Evolutionary conservation across 257 asterid genomes (phyloP).

Genomic region (Mentha longifolia): DNA sequence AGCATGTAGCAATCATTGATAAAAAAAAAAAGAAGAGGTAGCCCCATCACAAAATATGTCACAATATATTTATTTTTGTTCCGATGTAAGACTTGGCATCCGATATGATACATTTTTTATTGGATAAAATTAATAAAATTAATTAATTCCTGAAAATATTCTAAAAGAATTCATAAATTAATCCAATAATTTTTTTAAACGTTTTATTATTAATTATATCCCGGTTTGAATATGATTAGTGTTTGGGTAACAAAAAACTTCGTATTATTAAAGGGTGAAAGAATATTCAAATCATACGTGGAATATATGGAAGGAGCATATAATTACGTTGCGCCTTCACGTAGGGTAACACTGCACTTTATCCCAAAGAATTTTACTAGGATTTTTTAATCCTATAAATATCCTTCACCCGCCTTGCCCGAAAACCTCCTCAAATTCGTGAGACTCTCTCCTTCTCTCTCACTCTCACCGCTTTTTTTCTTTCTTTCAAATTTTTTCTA

Average conservation of each 20-base stretch:
- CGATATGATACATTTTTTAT: no score
- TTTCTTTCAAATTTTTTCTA: background rate
- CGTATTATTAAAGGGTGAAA: no score
- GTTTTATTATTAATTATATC: no score
- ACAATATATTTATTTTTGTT: no score
- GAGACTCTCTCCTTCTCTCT: background rate
- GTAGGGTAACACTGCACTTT: conserved; percentile 17
- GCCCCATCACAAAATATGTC: no score
- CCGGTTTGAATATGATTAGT: background rate
- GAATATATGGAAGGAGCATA: background rate
- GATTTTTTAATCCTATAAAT: conserved; percentile 32
- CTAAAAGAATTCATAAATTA: no score
- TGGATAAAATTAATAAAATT: no score
- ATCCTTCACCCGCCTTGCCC: conserved; percentile 20
- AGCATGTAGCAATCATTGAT: no score
- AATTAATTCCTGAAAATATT: no score
- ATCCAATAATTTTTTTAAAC: no score
- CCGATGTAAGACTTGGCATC: no score
- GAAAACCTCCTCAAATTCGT: conserved; percentile 31
- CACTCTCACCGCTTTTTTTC: conserved; percentile 10
- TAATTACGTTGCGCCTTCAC: conserved; percentile 20
- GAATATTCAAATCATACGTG: background rate
- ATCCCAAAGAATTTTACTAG: conserved; percentile 18
- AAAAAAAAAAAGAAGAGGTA: no score
- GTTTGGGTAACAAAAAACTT: background rate